Percentiles rank a stretch among this genome's conserved stretches.
These are phyloP conservation scores for Eucalyptus marginata DNA, from an alignment of 345 rosid genomes.

Conservation along the genomic window DNA sequence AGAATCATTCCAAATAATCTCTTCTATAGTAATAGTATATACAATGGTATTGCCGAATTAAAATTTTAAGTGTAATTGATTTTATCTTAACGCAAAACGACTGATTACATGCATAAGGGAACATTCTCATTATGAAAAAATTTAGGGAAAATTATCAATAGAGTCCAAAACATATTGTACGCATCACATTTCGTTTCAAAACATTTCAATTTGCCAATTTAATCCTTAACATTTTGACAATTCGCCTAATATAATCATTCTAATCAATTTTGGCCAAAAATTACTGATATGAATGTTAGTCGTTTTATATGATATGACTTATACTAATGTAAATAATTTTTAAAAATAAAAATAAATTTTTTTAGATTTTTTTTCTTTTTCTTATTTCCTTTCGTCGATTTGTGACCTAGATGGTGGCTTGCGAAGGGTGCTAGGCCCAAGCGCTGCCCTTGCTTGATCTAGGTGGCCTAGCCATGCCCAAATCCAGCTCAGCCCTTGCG, in stretches of 20 bases:
- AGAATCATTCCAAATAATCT: background rate
- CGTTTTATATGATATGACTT: accelerated
- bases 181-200: background rate
- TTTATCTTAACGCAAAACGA: background rate
- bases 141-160: background rate
- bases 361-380: background rate
- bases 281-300: accelerated
- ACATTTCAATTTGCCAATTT: background rate
- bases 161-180: background rate
- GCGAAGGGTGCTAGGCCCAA: background rate
- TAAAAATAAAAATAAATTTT: too few species aligned
- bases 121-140: background rate
- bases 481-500: background rate
- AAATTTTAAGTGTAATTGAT: background rate
- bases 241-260: accelerated
- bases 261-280: background rate
- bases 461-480: background rate
- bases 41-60: background rate
- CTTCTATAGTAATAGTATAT: background rate
- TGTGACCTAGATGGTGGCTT: background rate
- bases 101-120: background rate
- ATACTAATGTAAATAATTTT: background rate
- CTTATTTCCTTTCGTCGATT: background rate
- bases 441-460: background rate
- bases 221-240: background rate